Conservation (phyloP, 1,139 yeast genomes). For the Zygosaccharomyces sapae region DNA sequence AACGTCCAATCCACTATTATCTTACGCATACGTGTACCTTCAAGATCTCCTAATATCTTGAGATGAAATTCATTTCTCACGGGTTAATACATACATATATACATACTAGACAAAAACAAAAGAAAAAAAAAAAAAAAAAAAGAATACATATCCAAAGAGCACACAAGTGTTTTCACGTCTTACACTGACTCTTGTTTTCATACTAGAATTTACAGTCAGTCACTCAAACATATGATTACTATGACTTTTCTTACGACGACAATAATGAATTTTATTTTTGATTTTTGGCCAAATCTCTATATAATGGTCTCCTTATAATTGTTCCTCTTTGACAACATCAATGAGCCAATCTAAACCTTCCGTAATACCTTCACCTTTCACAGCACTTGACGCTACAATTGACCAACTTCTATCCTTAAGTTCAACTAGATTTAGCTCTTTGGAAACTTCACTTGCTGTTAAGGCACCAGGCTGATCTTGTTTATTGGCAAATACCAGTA, state of each 20-base stretch:
- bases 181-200: too few species aligned
- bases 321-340: conserved; percentile 92
- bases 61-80: too few species aligned
- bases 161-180: too few species aligned
- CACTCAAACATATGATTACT: not conserved
- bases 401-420: conserved; percentile 97
- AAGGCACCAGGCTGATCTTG: conserved; percentile 97
- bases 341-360: conserved; percentile 98
- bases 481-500: conserved; percentile 92
- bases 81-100: too few species aligned
- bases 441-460: conserved; percentile 91
- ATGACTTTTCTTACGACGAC: not conserved
- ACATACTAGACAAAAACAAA: too few species aligned
- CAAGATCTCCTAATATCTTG: too few species aligned
- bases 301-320: conserved; percentile 46
- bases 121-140: not conserved
- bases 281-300: conserved; percentile 3
- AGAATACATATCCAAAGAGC: not conserved
- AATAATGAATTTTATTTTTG: not conserved
- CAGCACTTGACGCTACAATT: conserved; percentile 93
- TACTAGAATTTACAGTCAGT: too few species aligned
- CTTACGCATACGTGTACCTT: too few species aligned
- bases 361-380: conserved; percentile 90
- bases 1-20: too few species aligned
- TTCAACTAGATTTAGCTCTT: conserved; percentile 78